phyloP scores from a whole-genome alignment of 148 eudicot species.

The Vaccinium macrocarpon region DNA sequence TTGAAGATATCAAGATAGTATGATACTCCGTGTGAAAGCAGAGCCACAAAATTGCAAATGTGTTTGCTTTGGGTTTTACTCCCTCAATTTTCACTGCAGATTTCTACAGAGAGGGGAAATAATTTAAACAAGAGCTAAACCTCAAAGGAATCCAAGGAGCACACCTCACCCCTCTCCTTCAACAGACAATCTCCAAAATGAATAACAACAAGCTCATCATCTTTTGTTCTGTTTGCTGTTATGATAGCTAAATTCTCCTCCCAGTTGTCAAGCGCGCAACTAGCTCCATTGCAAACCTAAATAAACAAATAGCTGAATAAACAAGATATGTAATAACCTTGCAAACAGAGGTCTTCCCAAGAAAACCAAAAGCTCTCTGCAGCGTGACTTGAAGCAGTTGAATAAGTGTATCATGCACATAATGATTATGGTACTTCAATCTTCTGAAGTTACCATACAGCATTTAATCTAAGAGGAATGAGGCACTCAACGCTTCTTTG shows the following conservation, averaged over 20 bases:
- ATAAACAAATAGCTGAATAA: neutral
- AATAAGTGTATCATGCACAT: neutral
- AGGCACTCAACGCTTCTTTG: neutral
- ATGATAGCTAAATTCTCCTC: conserved; percentile 72
- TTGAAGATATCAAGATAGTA: conserved; percentile 11
- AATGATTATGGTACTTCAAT: neutral
- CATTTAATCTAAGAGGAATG: neutral
- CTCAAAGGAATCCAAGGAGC: conserved; percentile 10
- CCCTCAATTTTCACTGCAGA: neutral
- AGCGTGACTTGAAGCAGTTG: neutral
- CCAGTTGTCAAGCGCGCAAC: conserved; percentile 44
- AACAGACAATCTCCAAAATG: conserved; percentile 83
- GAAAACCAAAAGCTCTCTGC: neutral
- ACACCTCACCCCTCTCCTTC: conserved; percentile 69
- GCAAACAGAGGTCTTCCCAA: neutral
- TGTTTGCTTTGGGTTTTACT: neutral
- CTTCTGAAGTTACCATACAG: conserved; percentile 1
- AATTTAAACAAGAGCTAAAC: no score
- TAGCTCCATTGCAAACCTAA: neutral
- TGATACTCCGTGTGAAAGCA: neutral
- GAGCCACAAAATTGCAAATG: neutral
- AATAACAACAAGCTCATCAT: conserved; percentile 78
- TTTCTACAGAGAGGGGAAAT: neutral
- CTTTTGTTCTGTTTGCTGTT: conserved; percentile 69
- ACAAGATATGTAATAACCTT: neutral